A percentile compares a stretch with the other conserved stretches of the same genome.
phyloP scores from a whole-genome alignment of 2,329 filamentous ascomycete species.

The Ascochyta lentis region DNA sequence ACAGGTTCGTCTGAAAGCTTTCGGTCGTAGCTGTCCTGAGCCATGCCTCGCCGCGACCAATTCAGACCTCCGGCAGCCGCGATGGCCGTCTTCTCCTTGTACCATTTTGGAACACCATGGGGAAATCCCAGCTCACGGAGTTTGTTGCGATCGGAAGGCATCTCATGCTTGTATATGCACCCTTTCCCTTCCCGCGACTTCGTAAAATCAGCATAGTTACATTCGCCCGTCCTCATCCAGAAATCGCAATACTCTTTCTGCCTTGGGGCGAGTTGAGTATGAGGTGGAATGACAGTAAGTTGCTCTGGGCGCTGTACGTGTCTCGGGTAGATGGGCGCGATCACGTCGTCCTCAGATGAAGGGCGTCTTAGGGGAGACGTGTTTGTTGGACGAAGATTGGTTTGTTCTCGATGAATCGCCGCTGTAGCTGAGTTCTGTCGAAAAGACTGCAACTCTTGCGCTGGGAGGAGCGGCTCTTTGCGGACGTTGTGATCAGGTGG shows the following conservation, averaged over 20 bases:
- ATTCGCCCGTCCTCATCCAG: constrained; percentile 86
- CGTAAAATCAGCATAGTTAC: constrained; percentile 67
- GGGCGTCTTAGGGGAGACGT: neutral
- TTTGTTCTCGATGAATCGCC: neutral
- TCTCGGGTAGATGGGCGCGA: constrained; percentile 36
- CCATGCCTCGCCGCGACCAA: constrained; percentile 35
- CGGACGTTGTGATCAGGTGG: constrained; percentile 31
- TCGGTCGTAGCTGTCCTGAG: constrained; percentile 4
- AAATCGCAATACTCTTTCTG: constrained; percentile 86
- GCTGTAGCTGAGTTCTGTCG: neutral
- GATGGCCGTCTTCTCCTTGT: constrained; percentile 55
- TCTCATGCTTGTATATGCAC: constrained; percentile 89
- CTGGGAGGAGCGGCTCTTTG: neutral
- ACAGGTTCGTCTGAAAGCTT: neutral
- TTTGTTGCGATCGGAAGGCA: constrained; percentile 72
- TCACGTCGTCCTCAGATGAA: constrained; percentile 24
- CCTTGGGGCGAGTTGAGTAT: constrained; percentile 48
- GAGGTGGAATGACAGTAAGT: constrained; percentile 42
- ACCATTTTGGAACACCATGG: constrained; percentile 61
- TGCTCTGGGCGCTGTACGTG: constrained; percentile 40
- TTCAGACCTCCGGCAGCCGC: constrained; percentile 18
- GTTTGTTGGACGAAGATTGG: neutral
- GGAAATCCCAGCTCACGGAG: constrained; percentile 73
- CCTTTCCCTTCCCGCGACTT: constrained; percentile 51
- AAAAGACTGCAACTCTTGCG: neutral